Conservation (phyloP, 2,329 filamentous ascomycete species). For the Penicillium oxalicum region DNA sequence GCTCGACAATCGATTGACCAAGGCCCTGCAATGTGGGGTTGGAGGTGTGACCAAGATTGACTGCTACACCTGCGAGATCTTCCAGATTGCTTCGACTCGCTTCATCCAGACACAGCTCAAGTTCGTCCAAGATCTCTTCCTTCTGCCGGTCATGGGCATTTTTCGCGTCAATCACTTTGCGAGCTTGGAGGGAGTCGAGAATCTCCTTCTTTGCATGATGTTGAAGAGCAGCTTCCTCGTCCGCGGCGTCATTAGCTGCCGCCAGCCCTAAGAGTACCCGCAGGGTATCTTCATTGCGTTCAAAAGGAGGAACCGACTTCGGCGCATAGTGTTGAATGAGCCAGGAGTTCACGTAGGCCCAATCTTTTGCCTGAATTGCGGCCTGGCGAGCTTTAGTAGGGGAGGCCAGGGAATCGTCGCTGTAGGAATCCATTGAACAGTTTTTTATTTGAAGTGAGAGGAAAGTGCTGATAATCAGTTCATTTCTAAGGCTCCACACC, state of each 20-base stretch:
- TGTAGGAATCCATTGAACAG: constrained; percentile 21
- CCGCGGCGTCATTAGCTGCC: constrained; percentile 65
- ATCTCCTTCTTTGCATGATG: constrained; percentile 36
- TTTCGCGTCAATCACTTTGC: constrained; percentile 22
- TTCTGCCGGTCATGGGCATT: constrained; percentile 27
- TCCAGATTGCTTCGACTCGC: constrained; percentile 53
- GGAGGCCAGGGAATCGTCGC: constrained; percentile 48
- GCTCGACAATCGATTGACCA: constrained; percentile 48
- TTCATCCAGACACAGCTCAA: constrained; percentile 51
- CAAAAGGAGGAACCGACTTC: constrained; percentile 63
- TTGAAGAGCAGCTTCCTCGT: constrained; percentile 34
- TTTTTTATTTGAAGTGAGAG: not conserved
- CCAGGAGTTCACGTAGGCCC: constrained; percentile 83
- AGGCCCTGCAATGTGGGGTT: constrained; percentile 47
- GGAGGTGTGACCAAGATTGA: constrained; percentile 45
- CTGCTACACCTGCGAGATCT: constrained; percentile 50
- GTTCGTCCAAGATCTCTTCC: constrained; percentile 44
- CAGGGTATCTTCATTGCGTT: constrained; percentile 80
- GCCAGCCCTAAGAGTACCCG: constrained; percentile 68
- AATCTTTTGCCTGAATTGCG: constrained; percentile 79
- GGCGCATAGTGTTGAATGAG: constrained; percentile 63
- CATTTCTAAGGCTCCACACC: too few relatives aligned
- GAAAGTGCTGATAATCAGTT: too few relatives aligned
- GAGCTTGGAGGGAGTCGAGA: constrained; percentile 26
- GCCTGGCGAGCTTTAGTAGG: constrained; percentile 65